Conservation (phyloP, 495 filamentous ascomycete genomes). For the Bacidia rubella region DNA sequence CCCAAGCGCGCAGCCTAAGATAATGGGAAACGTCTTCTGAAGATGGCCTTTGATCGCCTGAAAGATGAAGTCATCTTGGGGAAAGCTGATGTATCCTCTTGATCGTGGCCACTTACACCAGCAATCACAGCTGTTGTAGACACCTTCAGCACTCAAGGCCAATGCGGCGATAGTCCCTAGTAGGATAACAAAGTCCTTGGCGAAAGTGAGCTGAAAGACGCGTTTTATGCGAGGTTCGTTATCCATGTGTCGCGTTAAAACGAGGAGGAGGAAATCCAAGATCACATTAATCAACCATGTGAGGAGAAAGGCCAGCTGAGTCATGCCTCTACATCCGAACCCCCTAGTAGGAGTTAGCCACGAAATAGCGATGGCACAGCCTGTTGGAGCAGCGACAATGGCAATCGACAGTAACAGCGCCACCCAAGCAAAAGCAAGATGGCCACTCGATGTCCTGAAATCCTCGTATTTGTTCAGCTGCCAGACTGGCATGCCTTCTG, state of each 20-base stretch:
- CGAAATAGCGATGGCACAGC: no score
- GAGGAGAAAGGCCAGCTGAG: no score
- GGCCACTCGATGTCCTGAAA: no score
- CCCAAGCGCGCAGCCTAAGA: background rate
- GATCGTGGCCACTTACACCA: background rate
- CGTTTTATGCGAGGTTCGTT: background rate
- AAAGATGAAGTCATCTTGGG: background rate
- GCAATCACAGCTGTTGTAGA: conserved; percentile 1
- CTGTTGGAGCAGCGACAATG: no score
- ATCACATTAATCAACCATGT: background rate
- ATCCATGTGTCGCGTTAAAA: background rate
- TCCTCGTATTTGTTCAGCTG: no score
- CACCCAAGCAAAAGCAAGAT: no score
- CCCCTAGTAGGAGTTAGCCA: no score
- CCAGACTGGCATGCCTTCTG: no score
- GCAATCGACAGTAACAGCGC: no score
- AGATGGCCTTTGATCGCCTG: background rate
- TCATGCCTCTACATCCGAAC: no score
- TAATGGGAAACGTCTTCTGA: background rate
- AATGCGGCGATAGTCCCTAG: background rate
- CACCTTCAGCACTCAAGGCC: background rate
- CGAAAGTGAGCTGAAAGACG: background rate
- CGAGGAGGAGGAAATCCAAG: background rate
- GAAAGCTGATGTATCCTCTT: background rate
- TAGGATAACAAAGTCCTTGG: background rate